phyloP scores from a whole-genome alignment of 768 basidiomycete species.

The Tylopilus rubrobrunneus region DNA sequence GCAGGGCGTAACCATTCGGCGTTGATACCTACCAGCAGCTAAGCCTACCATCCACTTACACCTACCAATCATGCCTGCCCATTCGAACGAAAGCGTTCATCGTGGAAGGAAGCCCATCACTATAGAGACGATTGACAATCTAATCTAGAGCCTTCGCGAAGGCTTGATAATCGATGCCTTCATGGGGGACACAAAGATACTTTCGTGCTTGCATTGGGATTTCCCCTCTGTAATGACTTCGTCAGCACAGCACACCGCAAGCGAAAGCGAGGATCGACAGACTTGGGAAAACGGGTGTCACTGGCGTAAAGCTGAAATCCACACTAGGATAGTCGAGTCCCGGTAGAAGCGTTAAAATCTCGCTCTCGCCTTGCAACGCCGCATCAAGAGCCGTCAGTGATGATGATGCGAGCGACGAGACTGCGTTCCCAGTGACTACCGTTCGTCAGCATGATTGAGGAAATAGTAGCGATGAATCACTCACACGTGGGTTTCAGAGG shows the following conservation, averaged over 20 bases:
- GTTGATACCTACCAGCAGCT: background rate
- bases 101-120: background rate
- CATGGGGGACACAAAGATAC: conserved; percentile 6
- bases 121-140: background rate
- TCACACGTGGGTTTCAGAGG: conserved; percentile 9
- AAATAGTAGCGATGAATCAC: background rate
- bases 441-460: background rate
- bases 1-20: background rate
- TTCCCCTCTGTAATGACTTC: conserved; percentile 1
- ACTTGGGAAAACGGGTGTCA: conserved; percentile 4
- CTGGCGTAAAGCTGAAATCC: conserved; percentile 2
- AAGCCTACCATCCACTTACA: background rate
- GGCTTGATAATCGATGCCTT: conserved; percentile 7
- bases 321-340: background rate
- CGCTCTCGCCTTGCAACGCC: background rate
- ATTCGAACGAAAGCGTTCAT: background rate
- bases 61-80: background rate
- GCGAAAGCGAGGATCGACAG: background rate
- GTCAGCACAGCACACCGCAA: background rate
- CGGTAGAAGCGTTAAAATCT: background rate
- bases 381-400: conserved; percentile 1
- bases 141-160: conserved; percentile 18
- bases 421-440: background rate
- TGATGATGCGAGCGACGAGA: background rate
- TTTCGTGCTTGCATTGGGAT: background rate